Evolutionary conservation across 352 stramenopile species (phyloP), one percentile per base, ranked within the genome.

Genomic region (Phytophthora constricta): DNA sequence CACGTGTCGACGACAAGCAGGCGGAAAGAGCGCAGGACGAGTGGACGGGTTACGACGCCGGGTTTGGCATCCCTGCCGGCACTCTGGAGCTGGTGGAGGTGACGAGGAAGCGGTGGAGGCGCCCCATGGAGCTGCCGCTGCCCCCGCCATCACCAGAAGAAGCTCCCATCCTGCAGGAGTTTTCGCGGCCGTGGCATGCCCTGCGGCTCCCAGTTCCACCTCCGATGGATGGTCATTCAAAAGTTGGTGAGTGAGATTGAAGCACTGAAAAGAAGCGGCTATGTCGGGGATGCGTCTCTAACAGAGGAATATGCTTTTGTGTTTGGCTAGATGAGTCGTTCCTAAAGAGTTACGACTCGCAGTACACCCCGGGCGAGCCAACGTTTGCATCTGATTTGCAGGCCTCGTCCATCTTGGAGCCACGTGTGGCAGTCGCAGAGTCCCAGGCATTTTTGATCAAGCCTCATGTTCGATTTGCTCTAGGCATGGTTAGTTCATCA

Each of bases 261-360:
- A n/a, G n/a, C n/a, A n/a, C n/a, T n/a, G n/a, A n/a, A n/a, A n/a
- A n/a, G n/a, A n/a, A n/a, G n/a, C n/a, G n/a, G n/a, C n/a, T n/a
- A n/a, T n/a, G n/a, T n/a, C n/a, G n/a, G n/a, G n/a, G n/a, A n/a
- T n/a, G n/a, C n/a, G n/a, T n/a, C n/a, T n/a, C n/a, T n/a, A n/a
- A n/a, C n/a, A n/a, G n/a, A n/a, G n/a, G n/a, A n/a, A n/a, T n/a
- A n/a, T n/a, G n/a, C n/a, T n/a, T n/a, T n/a, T 57, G 33, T 26
- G n/a, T 26, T 27, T 52, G 3, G 59, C 25, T 20, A 66, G 71
- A 85, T 4, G 53, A 74, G 2, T 80, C 72, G 16, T 49, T 91
- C 31, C 54, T 91, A 46, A 89, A 86, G 60, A 86, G 78, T 57
- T 93, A 93, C 39, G 82, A 93, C 42, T 76, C 82, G 7, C 79